Percentiles rank a stretch among this genome's conserved stretches.
These are phyloP conservation scores for Eucalyptus microcorys DNA, from an alignment of 345 rosid genomes.

Conservation along the genomic window DNA sequence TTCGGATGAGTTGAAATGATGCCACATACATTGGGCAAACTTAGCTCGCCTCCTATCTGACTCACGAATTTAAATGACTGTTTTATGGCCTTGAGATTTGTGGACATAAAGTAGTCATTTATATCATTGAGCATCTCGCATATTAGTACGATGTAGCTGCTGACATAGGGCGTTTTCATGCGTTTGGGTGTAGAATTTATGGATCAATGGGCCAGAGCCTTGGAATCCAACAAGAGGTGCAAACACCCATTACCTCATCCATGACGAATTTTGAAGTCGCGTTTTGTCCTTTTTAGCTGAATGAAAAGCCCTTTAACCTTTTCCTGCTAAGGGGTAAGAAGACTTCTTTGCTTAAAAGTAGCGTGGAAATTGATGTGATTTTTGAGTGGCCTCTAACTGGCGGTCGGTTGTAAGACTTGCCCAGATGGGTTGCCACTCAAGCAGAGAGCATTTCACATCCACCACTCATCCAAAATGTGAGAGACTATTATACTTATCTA, in stretches of 20 bases:
- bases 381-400: too few species aligned
- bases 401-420: too few species aligned
- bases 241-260: neutral
- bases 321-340: neutral
- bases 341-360: neutral
- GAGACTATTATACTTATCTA: rapidly evolving
- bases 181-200: neutral
- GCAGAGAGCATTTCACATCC: neutral
- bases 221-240: neutral
- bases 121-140: neutral
- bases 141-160: neutral
- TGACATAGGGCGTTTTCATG: neutral
- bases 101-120: neutral
- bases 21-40: neutral
- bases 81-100: neutral
- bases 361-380: neutral
- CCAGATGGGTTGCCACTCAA: too few species aligned
- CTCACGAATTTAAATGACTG: neutral
- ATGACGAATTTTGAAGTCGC: neutral
- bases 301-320: neutral
- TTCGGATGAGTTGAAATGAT: neutral
- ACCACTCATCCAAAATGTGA: neutral
- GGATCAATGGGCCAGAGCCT: neutral
- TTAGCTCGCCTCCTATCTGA: neutral
- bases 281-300: neutral